phyloP scores from a whole-genome alignment of 495 filamentous ascomycete species.

The Aspergillus leporis region DNA sequence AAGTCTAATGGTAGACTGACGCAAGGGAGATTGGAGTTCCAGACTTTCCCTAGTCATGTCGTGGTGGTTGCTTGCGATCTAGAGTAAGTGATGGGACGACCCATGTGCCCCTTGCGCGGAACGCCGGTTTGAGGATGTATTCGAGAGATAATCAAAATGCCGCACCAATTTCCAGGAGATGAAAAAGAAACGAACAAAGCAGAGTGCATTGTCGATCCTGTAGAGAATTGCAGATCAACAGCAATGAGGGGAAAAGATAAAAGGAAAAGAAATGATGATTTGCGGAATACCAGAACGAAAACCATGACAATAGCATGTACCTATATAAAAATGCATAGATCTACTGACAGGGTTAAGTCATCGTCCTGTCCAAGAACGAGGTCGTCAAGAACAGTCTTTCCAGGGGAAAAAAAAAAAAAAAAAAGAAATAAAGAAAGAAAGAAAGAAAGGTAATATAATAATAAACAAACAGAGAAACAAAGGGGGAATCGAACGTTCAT shows the following conservation, averaged over 20 bases:
- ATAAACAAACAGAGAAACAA: conserved; percentile 36
- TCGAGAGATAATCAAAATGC: neutral
- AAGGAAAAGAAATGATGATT: conserved; percentile 2
- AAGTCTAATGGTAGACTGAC: neutral
- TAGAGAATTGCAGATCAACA: neutral
- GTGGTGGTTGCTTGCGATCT: neutral
- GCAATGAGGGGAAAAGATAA: neutral
- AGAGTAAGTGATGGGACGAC: neutral
- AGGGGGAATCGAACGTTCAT: conserved; percentile 50
- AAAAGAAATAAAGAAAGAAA: conserved; percentile 20
- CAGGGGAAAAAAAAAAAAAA: conserved; percentile 22
- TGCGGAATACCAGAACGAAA: conserved; percentile 7
- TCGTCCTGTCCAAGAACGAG: conserved; percentile 8
- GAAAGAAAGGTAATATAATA: conserved; percentile 14
- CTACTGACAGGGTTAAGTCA: conserved; percentile 22
- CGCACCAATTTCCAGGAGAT: neutral
- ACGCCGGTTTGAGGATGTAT: neutral
- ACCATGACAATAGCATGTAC: conserved; percentile 22
- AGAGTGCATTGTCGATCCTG: neutral
- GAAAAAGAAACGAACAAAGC: neutral
- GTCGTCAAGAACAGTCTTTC: conserved; percentile 20
- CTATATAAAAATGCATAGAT: conserved; percentile 24
- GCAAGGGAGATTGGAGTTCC: neutral
- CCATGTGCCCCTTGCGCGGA: neutral
- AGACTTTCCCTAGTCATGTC: neutral